These are phyloP conservation scores for Sindora glabra DNA, from an alignment of 306 rosid genomes.

Conservation along the genomic window DNA sequence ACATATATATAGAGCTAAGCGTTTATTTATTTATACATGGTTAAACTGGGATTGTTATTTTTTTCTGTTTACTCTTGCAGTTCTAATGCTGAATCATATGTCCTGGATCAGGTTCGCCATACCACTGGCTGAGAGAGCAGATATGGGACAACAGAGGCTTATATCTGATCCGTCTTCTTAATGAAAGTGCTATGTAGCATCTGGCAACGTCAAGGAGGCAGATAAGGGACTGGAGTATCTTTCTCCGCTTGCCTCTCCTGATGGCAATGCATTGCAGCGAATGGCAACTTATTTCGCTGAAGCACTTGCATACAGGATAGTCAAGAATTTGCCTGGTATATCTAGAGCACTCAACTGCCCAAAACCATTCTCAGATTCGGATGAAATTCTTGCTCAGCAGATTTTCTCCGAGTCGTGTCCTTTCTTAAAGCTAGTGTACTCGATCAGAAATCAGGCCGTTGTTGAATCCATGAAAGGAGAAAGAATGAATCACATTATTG, in stretches of 20 bases:
- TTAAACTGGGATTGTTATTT: no score
- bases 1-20: no score
- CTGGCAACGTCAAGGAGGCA: constrained; percentile 34
- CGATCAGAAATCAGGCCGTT: constrained; percentile 50
- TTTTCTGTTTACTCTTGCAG: no score
- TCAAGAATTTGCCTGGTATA: background rate
- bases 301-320: constrained; percentile 37
- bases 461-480: constrained; percentile 54
- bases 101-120: constrained; percentile 32
- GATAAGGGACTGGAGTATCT: constrained; percentile 36
- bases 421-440: constrained; percentile 41
- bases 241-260: constrained; percentile 38
- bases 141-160: constrained; percentile 36
- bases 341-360: background rate
- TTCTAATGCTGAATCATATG: constrained; percentile 1
- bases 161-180: constrained; percentile 27
- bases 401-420: background rate
- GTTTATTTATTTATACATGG: no score
- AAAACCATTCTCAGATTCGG: background rate
- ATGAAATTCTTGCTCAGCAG: background rate
- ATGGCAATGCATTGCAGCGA: constrained; percentile 48
- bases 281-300: constrained; percentile 46
- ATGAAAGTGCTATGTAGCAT: constrained; percentile 38
- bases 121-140: constrained; percentile 27
- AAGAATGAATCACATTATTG: constrained; percentile 47